Base-by-base conservation (phyloP, 2,329 filamentous ascomycete species). In the Chaetothyriales sp. region DNA sequence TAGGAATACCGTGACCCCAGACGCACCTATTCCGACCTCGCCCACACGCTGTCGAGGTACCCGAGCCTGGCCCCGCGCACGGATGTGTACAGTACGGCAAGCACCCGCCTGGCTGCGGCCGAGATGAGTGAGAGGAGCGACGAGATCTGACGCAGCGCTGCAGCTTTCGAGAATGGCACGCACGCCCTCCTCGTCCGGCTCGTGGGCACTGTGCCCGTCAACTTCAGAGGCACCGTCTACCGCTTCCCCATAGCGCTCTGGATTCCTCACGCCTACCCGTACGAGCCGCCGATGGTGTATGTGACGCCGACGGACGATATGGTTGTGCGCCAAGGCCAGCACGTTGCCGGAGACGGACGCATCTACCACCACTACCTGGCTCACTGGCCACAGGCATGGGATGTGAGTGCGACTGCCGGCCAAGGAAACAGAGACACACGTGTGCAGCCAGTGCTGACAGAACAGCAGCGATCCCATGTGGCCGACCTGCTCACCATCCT, bases 351-450 rank as follows among this genome's bases (percentile, higher is more conserved):
- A 37, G 90, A 97, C 63, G 92, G 92, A 22, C 83, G 86, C 65
- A 80, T 97, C 57, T 98, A 97, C 66, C 92, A 98, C 66, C 92
- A 92, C 40, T 98, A 97, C 66, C 73, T 98, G 46, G 86, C 88
- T 29, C 83, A 88, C 56, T 98, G 92, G 92, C 73, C 77, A 29
- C 82, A 87, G 59, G 90, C 86, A 61, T 92, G 86, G 85, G 87
- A 95, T 79, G 87, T 94, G 68, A 72, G 85, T 80, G 19, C 47
- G 25, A 48, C 20, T 5, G 8, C 15, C 48, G 18, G 46, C 25
- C 8, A 45, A 19, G n/a, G 46, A 20, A 18, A 19, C 8, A 9
- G 48, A 22, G 25, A 8, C 15, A 15, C 0, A 20, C 19, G 40
- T 29, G 22, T 18, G 18, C 20, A 47, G 18, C 4, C 10, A 4